phyloP scores from a whole-genome alignment of 1,284 basidiomycete genomes.

The Ceraceosorus guamensis region DNA sequence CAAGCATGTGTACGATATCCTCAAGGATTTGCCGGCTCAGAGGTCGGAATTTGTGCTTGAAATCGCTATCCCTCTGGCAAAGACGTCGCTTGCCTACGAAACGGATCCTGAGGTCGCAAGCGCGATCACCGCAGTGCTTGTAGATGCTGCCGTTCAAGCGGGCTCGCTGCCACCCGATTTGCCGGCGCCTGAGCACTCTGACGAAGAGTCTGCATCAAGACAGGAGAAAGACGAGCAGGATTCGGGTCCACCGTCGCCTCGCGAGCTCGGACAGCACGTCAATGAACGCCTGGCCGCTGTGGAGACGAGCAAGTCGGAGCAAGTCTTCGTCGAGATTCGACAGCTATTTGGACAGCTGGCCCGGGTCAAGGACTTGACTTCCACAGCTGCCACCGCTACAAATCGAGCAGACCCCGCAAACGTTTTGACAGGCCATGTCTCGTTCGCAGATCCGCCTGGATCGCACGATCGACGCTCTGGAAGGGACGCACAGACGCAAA shows the following conservation, averaged over 20 bases:
- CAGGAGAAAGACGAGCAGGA: slow-evolving; percentile 12
- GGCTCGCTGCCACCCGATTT: slow-evolving; percentile 16
- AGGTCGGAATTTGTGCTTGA: slow-evolving; percentile 32
- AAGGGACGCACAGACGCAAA: too few species aligned
- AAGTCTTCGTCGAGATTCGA: slow-evolving; percentile 26
- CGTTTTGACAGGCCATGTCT: slow-evolving; percentile 8
- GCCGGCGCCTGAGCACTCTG: not conserved
- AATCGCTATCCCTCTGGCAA: slow-evolving; percentile 35
- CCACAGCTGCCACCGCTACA: not conserved
- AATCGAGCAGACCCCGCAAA: slow-evolving; percentile 1
- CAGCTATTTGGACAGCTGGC: slow-evolving; percentile 12
- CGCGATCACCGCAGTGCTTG: slow-evolving; percentile 28
- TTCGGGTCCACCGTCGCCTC: slow-evolving; percentile 16
- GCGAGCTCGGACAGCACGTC: slow-evolving; percentile 6
- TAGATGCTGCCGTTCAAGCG: slow-evolving; percentile 37
- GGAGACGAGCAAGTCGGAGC: slow-evolving; percentile 14
- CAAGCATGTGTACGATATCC: slow-evolving; percentile 37
- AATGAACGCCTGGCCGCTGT: not conserved
- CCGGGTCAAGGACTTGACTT: not conserved
- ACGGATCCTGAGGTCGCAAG: slow-evolving; percentile 21
- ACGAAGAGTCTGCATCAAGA: not conserved
- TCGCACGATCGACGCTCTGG: slow-evolving; percentile 12
- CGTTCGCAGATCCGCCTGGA: slow-evolving; percentile 10
- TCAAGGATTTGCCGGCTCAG: slow-evolving; percentile 36
- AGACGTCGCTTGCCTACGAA: slow-evolving; percentile 28